Evolutionary conservation across 23 red algal genomes (phyloP).

Genomic region (Gracilariopsis chorda): DNA sequence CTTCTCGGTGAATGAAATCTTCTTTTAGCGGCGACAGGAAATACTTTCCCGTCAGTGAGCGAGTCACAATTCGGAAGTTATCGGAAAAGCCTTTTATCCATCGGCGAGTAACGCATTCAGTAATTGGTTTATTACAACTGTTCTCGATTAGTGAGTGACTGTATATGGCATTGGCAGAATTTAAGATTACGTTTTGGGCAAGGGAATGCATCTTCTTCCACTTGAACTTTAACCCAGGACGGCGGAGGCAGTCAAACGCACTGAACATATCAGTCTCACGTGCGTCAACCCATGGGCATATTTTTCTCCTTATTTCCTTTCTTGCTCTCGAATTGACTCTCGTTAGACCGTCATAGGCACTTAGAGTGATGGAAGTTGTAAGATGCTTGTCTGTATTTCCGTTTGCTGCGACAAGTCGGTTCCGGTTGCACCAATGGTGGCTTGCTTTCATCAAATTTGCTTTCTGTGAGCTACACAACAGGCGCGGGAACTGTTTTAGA

Average conservation of each 20-base stretch:
- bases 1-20: background rate
- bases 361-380: background rate
- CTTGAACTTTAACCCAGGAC: background rate
- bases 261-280: background rate
- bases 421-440: background rate
- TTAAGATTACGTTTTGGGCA: background rate
- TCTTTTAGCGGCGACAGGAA: background rate
- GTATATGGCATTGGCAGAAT: background rate
- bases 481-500: background rate
- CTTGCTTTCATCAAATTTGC: background rate
- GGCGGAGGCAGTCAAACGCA: background rate
- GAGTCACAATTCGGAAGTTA: slow-evolving; percentile 6
- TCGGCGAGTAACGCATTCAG: background rate
- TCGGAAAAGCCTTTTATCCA: background rate
- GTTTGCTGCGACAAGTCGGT: background rate
- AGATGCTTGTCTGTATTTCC: background rate
- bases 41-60: background rate
- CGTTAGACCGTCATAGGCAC: background rate
- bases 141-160: background rate
- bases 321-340: background rate
- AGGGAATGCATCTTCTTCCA: background rate
- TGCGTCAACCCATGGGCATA: background rate
- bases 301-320: background rate
- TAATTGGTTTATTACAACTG: background rate
- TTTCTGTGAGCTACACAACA: background rate